A percentile compares a stretch with the other conserved stretches of the same genome.
Evolutionary conservation across 2,329 filamentous ascomycete species (phyloP).

Genomic region (Fusarium sp.): DNA sequence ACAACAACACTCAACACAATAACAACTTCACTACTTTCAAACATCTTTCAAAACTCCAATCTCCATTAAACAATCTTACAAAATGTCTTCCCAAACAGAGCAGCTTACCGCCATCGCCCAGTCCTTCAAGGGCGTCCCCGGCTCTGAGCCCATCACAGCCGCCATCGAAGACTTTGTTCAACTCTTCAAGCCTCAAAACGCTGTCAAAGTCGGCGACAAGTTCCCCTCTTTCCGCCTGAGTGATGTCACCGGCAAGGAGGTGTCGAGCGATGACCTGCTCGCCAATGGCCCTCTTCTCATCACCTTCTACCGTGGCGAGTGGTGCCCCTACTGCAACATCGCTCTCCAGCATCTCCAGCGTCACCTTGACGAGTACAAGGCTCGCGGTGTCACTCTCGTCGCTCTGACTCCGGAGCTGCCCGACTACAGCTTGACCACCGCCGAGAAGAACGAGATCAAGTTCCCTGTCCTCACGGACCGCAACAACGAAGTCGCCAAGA

Average conservation of each 20-base stretch:
- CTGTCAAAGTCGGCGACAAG: constrained; percentile 47
- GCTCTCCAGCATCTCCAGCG: constrained; percentile 49
- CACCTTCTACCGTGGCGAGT: constrained; percentile 57
- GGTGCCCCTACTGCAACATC: constrained; percentile 58
- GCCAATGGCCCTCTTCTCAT: constrained; percentile 49
- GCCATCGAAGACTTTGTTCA: constrained; percentile 13
- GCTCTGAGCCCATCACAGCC: not conserved
- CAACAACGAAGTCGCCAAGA: constrained; percentile 47
- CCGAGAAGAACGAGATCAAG: constrained; percentile 52
- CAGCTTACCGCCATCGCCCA: constrained; percentile 12
- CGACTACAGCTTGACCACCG: constrained; percentile 47
- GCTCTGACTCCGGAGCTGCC: constrained; percentile 55
- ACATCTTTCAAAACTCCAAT: not conserved
- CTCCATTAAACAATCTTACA: not conserved
- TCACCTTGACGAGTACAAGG: constrained; percentile 47
- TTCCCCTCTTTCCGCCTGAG: constrained; percentile 48
- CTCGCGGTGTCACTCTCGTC: constrained; percentile 52
- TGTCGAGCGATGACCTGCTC: constrained; percentile 46
- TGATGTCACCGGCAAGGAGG: constrained; percentile 47
- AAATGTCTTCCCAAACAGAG: constrained; percentile 3
- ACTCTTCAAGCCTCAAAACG: constrained; percentile 38
- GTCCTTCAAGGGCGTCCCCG: constrained; percentile 12
- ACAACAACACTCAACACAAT: not conserved
- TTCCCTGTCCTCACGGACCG: constrained; percentile 54
- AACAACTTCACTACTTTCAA: not conserved